Base-by-base conservation (phyloP, 108 stramenopile species). In the Fragilaria radians region DNA sequence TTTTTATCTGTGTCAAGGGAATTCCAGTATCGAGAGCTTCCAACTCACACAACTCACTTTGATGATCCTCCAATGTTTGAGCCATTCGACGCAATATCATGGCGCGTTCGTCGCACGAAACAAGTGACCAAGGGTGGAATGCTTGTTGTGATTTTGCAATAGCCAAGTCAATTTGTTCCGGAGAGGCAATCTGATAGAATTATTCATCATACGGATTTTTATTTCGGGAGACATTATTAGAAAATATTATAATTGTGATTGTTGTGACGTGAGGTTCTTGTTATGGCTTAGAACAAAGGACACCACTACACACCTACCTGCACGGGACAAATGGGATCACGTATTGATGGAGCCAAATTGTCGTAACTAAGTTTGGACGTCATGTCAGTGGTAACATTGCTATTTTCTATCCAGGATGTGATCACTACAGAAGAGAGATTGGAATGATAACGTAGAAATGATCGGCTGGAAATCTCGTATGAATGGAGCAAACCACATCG, bases 11-110 rank as follows among this genome's bases (percentile, higher is more conserved):
- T 5, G 36, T 19, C 18, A 65, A 34, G 17, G 54, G 36, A 14
- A 56, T 56, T 7, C 54, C 64, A 18, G 64, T 65, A 47, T 65
- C 64, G 7, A 42, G n/a, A 5, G 32, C 55, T 54, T 65, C 64
- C 9, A 56, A 19, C 5, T 57, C 9, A 5, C 7, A n/a, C 4
- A 65, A 54, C 27, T 65, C 55, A 11, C 17, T 32, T 11, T n/a
- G 5, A 28, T 57, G 21, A 4, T 46, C 5, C 3, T 46, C 19
- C 22, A 65, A 4, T 7, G 28, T 28, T 7, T 2, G 25, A 1
- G 64, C 56, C 45, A 55, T 34, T 18, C 25, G 26, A 5, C 11
- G 52, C 11, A 65, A 25, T 24, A 57, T 65, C 34, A 27, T 5
- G 3, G 45, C 64, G 7, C 64, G 26, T 48, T 65, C 54, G 11